Evolutionary conservation across 2,329 filamentous ascomycete genomes (phyloP).

Genomic region (Exophiala bonariae): DNA sequence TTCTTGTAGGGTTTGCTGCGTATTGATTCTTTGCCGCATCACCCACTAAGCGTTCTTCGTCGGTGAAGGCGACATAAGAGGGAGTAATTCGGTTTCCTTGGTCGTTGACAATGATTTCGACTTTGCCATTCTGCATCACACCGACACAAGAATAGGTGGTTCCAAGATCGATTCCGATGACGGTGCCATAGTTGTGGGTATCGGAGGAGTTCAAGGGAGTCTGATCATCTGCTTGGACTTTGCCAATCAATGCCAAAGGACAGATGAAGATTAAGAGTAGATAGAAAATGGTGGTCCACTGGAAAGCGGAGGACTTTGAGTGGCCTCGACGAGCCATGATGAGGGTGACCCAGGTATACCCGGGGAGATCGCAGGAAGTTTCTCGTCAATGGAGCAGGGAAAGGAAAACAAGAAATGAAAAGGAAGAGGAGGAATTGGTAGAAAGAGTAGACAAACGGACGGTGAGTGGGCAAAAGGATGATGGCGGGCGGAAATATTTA

Average conservation of each 20-base stretch:
- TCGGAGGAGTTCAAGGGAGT: slow-evolving; percentile 56
- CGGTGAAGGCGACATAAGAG: slow-evolving; percentile 93
- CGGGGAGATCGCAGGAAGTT: slow-evolving; percentile 10
- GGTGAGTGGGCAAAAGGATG: neutral
- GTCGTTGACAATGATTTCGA: slow-evolving; percentile 94
- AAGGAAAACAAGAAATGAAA: slow-evolving; percentile 6
- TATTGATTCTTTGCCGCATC: slow-evolving; percentile 98
- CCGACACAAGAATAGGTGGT: slow-evolving; percentile 86
- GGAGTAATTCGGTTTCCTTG: slow-evolving; percentile 96
- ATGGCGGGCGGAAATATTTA: slow-evolving; percentile 1
- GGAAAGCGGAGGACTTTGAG: slow-evolving; percentile 47
- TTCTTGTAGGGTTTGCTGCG: slow-evolving; percentile 72
- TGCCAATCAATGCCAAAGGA: slow-evolving; percentile 80
- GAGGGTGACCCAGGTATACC: neutral
- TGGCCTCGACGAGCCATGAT: slow-evolving; percentile 26
- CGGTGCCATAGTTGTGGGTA: slow-evolving; percentile 70
- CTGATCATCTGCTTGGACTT: slow-evolving; percentile 71
- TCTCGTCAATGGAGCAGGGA: slow-evolving; percentile 4
- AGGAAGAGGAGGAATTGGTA: neutral
- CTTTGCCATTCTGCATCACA: slow-evolving; percentile 94
- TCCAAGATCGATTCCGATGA: slow-evolving; percentile 94
- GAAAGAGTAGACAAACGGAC: neutral
- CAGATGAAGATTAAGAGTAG: slow-evolving; percentile 83
- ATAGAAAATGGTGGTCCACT: slow-evolving; percentile 89
- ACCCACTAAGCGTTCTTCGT: slow-evolving; percentile 94